phyloP scores from a whole-genome alignment of 345 rosid species.

The Pugionium dolabratum region DNA sequence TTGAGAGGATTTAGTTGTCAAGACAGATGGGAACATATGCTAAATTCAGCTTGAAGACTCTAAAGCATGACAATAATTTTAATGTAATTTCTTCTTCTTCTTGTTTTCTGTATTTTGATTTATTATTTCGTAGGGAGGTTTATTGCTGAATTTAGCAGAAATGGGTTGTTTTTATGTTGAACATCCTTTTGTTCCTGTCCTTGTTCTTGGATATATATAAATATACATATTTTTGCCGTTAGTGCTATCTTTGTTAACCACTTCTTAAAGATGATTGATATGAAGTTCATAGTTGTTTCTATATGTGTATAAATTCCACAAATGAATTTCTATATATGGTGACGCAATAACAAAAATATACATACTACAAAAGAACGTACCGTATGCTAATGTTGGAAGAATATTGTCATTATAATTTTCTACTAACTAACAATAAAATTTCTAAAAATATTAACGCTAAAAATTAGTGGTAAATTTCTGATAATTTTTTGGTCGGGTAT shows the following conservation, averaged over 20 bases:
- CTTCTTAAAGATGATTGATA: background rate
- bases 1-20: constrained; percentile 33
- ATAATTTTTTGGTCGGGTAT: no score
- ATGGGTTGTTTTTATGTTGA: constrained; percentile 39
- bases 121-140: constrained; percentile 10
- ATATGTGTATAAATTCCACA: background rate
- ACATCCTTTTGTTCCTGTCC: constrained; percentile 46
- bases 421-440: no score
- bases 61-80: constrained; percentile 37
- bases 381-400: background rate
- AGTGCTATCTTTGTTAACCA: constrained; percentile 13
- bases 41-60: constrained; percentile 45
- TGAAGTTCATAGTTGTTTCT: constrained; percentile 10
- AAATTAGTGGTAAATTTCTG: no score
- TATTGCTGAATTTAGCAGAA: constrained; percentile 47
- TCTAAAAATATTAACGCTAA: no score
- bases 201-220: constrained; percentile 40
- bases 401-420: no score
- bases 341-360: background rate
- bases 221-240: constrained; percentile 9
- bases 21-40: constrained; percentile 49
- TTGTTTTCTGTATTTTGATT: background rate
- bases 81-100: constrained; percentile 17
- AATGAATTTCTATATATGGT: background rate
- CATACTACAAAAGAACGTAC: no score